Evolutionary conservation across 2,329 filamentous ascomycete genomes (phyloP).

Genomic region (Colletotrichum endophyticum): DNA sequence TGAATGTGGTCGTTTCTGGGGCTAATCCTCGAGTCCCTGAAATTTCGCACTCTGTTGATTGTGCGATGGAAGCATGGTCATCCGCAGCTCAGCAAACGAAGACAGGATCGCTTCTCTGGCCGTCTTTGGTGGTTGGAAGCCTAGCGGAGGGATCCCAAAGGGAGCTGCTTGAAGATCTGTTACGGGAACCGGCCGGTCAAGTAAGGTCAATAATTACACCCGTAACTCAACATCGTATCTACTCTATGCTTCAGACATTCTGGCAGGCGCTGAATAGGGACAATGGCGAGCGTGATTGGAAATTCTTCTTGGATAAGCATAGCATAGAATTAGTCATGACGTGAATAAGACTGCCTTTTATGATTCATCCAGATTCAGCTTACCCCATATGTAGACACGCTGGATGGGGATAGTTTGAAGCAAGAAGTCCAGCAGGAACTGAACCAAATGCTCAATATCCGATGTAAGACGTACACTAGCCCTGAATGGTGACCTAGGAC

Average conservation of each 20-base stretch:
- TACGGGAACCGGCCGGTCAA: neutral
- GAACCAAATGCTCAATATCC: neutral
- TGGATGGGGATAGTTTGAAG: neutral
- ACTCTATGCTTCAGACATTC: neutral
- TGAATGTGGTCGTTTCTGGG: neutral
- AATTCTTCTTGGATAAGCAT: neutral
- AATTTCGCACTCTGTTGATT: neutral
- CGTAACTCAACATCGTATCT: neutral
- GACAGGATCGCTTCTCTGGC: neutral
- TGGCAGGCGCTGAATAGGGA: neutral
- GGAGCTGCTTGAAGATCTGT: neutral
- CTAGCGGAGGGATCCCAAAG: neutral
- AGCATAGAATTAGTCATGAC: neutral
- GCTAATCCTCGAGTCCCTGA: neutral
- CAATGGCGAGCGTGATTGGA: neutral
- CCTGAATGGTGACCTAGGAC: neutral
- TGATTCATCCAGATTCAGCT: neutral
- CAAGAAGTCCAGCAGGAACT: neutral
- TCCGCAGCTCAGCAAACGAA: neutral
- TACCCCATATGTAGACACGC: neutral
- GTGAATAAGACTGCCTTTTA: neutral
- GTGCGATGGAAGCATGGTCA: neutral
- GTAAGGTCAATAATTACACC: neutral
- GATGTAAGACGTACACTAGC: neutral
- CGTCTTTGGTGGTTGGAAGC: neutral